Conservation (phyloP, 257 asterid species). For the Ehretia macrophylla region DNA sequence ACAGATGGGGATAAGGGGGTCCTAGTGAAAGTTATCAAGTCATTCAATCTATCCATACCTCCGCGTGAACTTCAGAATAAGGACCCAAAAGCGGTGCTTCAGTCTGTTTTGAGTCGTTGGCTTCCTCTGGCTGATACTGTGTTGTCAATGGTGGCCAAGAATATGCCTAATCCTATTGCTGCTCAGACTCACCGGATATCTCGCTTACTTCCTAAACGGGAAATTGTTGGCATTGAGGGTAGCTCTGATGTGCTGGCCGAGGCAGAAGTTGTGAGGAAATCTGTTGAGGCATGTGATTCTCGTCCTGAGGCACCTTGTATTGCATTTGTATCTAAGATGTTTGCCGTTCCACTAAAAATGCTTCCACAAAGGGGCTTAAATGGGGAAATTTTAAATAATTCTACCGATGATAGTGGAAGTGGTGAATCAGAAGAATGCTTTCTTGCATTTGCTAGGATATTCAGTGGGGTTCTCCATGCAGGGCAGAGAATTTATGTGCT, state of each 20-base stretch:
- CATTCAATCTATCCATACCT: conserved; percentile 77
- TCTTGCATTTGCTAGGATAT: conserved; percentile 92
- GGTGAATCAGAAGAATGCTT: conserved; percentile 86
- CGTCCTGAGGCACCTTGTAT: conserved; percentile 67
- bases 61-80: conserved; percentile 77
- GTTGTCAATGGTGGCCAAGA: conserved; percentile 70
- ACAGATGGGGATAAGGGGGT: conserved; percentile 45
- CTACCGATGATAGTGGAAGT: conserved; percentile 31
- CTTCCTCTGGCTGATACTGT: conserved; percentile 76
- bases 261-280: conserved; percentile 64
- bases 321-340: conserved; percentile 93
- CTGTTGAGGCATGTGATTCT: conserved; percentile 76
- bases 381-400: conserved; percentile 41
- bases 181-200: conserved; percentile 79
- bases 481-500: conserved; percentile 83
- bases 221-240: conserved; percentile 22
- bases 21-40: conserved; percentile 60
- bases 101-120: conserved; percentile 91
- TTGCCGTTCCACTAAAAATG: conserved; percentile 78
- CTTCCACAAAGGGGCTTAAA: conserved; percentile 92
- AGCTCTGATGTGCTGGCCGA: conserved; percentile 53
- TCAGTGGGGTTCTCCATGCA: conserved; percentile 73
- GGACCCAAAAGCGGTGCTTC: conserved; percentile 80
- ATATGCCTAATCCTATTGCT: conserved; percentile 68
- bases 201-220: conserved; percentile 78